Evolutionary conservation across 805 yeast genomes (phyloP).

Genomic region (Lipomyces lipofer): DNA sequence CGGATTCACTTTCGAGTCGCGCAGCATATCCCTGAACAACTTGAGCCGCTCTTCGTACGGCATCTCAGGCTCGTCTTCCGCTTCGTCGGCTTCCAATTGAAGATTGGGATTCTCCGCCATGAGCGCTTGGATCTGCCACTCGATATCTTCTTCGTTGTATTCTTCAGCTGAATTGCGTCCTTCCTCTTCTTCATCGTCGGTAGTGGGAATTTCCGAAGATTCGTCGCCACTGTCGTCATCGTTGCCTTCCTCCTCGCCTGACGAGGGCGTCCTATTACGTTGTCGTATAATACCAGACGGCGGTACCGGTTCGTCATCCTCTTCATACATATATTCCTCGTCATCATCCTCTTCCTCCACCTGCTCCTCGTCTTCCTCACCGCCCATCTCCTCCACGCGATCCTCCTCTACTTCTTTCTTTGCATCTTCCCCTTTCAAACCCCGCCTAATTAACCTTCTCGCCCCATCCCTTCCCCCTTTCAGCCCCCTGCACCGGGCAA

Average conservation of each 20-base stretch:
- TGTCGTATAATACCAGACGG: constrained; percentile 20
- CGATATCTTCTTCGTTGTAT: constrained; percentile 33
- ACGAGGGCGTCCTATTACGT: constrained; percentile 24
- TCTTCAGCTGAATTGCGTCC: constrained; percentile 34
- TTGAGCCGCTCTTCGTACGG: constrained; percentile 29
- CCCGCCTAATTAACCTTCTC: neutral
- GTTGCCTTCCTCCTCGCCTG: constrained; percentile 16
- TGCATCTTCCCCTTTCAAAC: constrained; percentile 6
- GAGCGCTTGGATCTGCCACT: constrained; percentile 30
- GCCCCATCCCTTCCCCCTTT: constrained; percentile 11
- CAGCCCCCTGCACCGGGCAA: constrained; percentile 46
- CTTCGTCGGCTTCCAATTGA: constrained; percentile 25
- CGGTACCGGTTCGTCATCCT: neutral
- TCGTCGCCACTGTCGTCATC: constrained; percentile 21
- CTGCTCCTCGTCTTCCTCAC: neutral
- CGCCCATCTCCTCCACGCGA: neutral
- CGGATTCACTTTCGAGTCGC: constrained; percentile 44
- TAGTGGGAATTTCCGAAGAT: constrained; percentile 23
- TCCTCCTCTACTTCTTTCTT: neutral
- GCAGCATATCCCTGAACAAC: constrained; percentile 44
- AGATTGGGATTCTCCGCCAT: constrained; percentile 22
- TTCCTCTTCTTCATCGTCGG: constrained; percentile 26
- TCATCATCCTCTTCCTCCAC: constrained; percentile 12
- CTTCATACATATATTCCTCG: constrained; percentile 10
- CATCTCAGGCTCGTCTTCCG: constrained; percentile 29